Percentiles rank a stretch among this genome's conserved stretches.
Conservation (phyloP, 306 rosid species). For the Trifolium pratense region DNA sequence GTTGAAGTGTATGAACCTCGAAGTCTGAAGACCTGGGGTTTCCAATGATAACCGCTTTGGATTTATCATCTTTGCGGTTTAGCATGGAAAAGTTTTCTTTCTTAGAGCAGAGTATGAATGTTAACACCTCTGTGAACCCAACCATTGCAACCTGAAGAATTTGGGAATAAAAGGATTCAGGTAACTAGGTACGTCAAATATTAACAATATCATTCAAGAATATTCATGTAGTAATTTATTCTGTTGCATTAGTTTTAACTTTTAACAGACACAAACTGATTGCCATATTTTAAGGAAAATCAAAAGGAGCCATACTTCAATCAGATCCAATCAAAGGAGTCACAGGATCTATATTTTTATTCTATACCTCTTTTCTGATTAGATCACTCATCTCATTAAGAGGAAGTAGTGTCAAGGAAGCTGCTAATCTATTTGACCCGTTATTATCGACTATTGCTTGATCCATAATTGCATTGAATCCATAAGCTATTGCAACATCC, state of each 20-base stretch:
- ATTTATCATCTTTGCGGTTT: conserved; percentile 73
- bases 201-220: conserved; percentile 22
- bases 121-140: conserved; percentile 93
- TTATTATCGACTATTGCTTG: conserved; percentile 80
- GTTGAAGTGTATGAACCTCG: conserved; percentile 57
- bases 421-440: conserved; percentile 70
- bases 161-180: conserved; percentile 27
- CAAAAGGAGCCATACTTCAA: conserved; percentile 12
- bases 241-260: conserved; percentile 9
- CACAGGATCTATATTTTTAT: conserved; percentile 4
- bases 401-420: conserved; percentile 72
- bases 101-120: conserved; percentile 81
- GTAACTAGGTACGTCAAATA: conserved; percentile 31
- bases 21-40: conserved; percentile 92
- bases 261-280: neutral
- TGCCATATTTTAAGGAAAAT: conserved; percentile 4
- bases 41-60: conserved; percentile 74
- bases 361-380: conserved; percentile 74
- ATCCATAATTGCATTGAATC: conserved; percentile 80
- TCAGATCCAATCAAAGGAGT: conserved; percentile 27
- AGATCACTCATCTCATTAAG: conserved; percentile 84
- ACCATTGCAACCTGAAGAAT: conserved; percentile 69
- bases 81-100: conserved; percentile 81
- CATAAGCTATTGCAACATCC: conserved; percentile 98
- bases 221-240: conserved; percentile 15